Conservation (phyloP, 2,329 filamentous ascomycete species). For the Fusarium sp. region DNA sequence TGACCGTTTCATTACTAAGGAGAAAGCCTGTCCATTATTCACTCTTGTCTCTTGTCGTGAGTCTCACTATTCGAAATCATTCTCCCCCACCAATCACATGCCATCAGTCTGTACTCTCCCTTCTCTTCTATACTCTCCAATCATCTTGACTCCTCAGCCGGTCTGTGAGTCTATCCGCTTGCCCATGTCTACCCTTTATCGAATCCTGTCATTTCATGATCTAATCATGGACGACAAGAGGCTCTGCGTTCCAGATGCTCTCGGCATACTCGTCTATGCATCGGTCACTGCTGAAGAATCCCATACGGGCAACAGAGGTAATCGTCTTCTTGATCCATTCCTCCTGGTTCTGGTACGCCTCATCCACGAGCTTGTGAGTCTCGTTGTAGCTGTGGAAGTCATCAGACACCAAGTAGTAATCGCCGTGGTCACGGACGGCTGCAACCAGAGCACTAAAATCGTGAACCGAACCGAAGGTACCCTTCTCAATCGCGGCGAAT, state of each 20-base stretch:
- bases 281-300: constrained; percentile 94
- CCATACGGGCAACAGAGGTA: constrained; percentile 90
- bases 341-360: constrained; percentile 91
- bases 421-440: constrained; percentile 90
- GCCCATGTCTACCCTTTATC: constrained; percentile 19
- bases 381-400: constrained; percentile 96
- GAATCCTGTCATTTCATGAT: constrained; percentile 7
- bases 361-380: constrained; percentile 90
- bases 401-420: constrained; percentile 97
- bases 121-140: constrained; percentile 6
- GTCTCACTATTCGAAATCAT: constrained; percentile 5
- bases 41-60: constrained; percentile 28
- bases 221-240: constrained; percentile 65
- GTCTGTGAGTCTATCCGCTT: constrained; percentile 31
- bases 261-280: constrained; percentile 99
- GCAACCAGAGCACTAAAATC: constrained; percentile 87
- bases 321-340: constrained; percentile 94
- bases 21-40: constrained; percentile 16
- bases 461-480: constrained; percentile 82
- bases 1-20: constrained; percentile 36
- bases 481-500: constrained; percentile 83
- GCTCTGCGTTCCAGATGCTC: constrained; percentile 96
- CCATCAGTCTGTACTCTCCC: constrained; percentile 33
- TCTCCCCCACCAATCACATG: constrained; percentile 6
- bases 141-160: constrained; percentile 8